Evolutionary conservation across 2,329 filamentous ascomycete species (phyloP).

Genomic region (Trichoderma arundinaceum): DNA sequence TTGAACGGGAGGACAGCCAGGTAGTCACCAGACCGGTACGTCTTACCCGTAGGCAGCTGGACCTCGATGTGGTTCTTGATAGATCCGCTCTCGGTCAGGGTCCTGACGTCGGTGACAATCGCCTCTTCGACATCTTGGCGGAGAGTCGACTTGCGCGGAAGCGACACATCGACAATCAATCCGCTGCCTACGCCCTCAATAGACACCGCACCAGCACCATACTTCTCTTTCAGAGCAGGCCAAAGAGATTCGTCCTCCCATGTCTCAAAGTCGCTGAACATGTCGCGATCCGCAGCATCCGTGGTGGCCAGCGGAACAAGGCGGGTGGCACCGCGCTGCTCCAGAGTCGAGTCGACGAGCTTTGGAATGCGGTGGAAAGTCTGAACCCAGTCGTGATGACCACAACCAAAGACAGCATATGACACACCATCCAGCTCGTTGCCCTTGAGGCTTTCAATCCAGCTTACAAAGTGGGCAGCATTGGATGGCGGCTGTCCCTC

Average conservation of each 20-base stretch:
- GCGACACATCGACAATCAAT: slow-evolving; percentile 56
- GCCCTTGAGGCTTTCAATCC: slow-evolving; percentile 62
- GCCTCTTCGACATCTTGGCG: slow-evolving; percentile 69
- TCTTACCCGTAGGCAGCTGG: slow-evolving; percentile 67
- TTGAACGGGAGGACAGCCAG: slow-evolving; percentile 76
- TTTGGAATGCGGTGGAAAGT: slow-evolving; percentile 73
- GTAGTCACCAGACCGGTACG: slow-evolving; percentile 77
- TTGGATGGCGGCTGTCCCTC: slow-evolving; percentile 78
- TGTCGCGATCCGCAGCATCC: slow-evolving; percentile 67
- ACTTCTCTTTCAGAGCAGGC: slow-evolving; percentile 56
- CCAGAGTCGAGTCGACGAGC: slow-evolving; percentile 61
- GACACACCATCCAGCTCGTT: slow-evolving; percentile 60
- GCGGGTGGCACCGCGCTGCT: slow-evolving; percentile 43
- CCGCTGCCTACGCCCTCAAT: slow-evolving; percentile 33
- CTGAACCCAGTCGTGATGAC: slow-evolving; percentile 60
- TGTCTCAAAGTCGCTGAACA: slow-evolving; percentile 69
- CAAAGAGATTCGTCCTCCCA: slow-evolving; percentile 67
- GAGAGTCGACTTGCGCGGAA: slow-evolving; percentile 61
- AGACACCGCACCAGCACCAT: slow-evolving; percentile 44
- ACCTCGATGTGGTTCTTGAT: slow-evolving; percentile 71
- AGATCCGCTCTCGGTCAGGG: slow-evolving; percentile 57
- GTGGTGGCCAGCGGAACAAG: slow-evolving; percentile 58
- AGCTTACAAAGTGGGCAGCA: slow-evolving; percentile 69
- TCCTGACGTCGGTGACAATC: slow-evolving; percentile 58
- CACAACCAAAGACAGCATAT: slow-evolving; percentile 75